Evolutionary conservation across 352 stramenopile species (phyloP), one percentile per base, ranked within the genome.

Genomic region (Phytopythium litorale): DNA sequence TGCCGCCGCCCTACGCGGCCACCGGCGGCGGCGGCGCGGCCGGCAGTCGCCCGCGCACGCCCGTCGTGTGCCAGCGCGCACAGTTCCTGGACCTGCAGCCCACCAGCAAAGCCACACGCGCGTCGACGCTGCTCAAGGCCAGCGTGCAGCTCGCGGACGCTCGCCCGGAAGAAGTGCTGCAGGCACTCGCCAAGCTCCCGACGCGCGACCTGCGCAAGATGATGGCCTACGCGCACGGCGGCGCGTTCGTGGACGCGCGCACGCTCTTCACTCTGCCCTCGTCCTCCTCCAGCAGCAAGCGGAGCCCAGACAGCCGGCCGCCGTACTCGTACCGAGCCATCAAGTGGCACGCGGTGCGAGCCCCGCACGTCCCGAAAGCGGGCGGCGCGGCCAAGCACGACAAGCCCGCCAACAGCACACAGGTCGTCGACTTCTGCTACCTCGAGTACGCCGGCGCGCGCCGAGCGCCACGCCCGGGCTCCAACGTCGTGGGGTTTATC

Each of bases 81-180:
- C 83, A 84, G 56, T 90, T 90, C 56, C 66, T 90, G 33, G 83
- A 91, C 64, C 80, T 89, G 56, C 80, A 83, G 32, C 81, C 80
- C 6, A 58, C 64, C 15, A 89, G 62, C 58, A 88, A 90, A 56
- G 65, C 67, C 32, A 70, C 75, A 19, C 76, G 82, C 40, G 78
- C 80, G 49, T 88, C 80, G 8, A 87, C 75, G 12, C 70, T 91
- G 37, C 72, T 92, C 40, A 89, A 91, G 57, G 74, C 76, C 13
- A 89, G 74, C 35, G 71, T 87, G 6, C 70, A 87, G 61, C 51
- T 89, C 13, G 40, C 70, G 0, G 78, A 87, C 45, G 82, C 70
- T 0, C 72, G 71, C 28, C 65, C 76, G 51, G 78, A 91, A 15
- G 82, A 91, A 57, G 68, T 88, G 13, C 32, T 91, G 35, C 67